These are phyloP conservation scores for Lactarius akahatsu DNA, from an alignment of 768 basidiomycete genomes.

Conservation along the genomic window DNA sequence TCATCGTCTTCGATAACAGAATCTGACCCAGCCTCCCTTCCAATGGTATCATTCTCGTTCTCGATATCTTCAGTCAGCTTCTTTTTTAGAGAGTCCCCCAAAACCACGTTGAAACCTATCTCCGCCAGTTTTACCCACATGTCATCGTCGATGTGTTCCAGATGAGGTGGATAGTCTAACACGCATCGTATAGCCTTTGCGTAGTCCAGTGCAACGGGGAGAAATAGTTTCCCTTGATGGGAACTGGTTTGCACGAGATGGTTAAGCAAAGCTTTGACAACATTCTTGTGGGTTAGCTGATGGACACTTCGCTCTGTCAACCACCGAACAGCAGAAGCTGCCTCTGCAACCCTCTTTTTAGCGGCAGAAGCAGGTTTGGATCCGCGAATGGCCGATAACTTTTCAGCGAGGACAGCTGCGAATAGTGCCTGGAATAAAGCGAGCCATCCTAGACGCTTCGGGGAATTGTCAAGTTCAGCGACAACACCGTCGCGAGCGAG, in stretches of 20 bases:
- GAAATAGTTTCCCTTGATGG: conserved; percentile 51
- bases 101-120: conserved; percentile 72
- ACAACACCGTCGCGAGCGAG: conserved; percentile 53
- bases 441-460: conserved; percentile 53
- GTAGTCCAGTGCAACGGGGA: conserved; percentile 74
- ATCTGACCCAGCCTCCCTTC: conserved; percentile 35
- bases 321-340: conserved; percentile 68
- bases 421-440: conserved; percentile 74
- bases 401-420: conserved; percentile 61
- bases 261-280: conserved; percentile 54
- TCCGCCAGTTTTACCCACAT: conserved; percentile 69
- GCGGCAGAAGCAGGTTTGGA: conserved; percentile 46
- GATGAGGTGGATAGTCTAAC: conserved; percentile 66
- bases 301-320: conserved; percentile 63
- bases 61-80: conserved; percentile 37
- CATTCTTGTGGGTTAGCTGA: conserved; percentile 50
- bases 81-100: conserved; percentile 55
- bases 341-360: conserved; percentile 60
- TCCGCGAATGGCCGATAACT: conserved; percentile 42
- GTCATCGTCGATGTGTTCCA: conserved; percentile 66
- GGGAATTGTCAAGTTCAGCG: conserved; percentile 41
- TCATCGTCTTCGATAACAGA: conserved; percentile 37
- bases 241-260: conserved; percentile 66
- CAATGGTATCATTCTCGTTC: conserved; percentile 30
- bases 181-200: conserved; percentile 72